A percentile compares a stretch with the other conserved stretches of the same genome.
Conservation (phyloP, 73 alveolate species). For the Tetrahymena borealis region DNA sequence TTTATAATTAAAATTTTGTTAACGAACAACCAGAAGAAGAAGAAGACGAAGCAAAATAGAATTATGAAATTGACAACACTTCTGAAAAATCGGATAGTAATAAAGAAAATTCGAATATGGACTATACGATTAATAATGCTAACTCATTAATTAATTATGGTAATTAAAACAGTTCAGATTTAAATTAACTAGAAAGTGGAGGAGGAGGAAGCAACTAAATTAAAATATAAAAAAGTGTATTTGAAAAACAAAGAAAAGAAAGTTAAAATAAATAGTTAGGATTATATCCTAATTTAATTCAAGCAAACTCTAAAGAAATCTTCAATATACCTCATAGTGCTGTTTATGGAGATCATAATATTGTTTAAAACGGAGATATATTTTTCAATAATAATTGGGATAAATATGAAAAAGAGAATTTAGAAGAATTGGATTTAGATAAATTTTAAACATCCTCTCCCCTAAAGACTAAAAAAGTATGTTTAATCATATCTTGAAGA, state of each 20-base stretch:
- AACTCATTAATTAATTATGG: not conserved
- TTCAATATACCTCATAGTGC: no score
- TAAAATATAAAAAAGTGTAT: no score
- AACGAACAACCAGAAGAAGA: not conserved
- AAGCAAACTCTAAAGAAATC: no score
- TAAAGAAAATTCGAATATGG: not conserved
- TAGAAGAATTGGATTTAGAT: not conserved
- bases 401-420: not conserved
- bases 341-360: not conserved
- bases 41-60: not conserved
- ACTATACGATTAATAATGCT: not conserved
- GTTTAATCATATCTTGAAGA: not conserved
- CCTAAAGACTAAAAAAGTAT: not conserved
- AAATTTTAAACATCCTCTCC: not conserved
- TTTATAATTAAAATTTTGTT: not conserved
- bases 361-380: not conserved
- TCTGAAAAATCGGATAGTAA: not conserved
- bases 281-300: no score
- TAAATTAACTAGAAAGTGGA: no score
- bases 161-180: no score
- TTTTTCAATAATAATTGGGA: not conserved
- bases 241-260: no score
- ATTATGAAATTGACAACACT: not conserved
- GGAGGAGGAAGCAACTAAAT: no score
- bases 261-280: no score